A percentile compares a stretch with the other conserved stretches of the same genome.
Conservation (phyloP, 139 green algal species). For the Microglena sp. region DNA sequence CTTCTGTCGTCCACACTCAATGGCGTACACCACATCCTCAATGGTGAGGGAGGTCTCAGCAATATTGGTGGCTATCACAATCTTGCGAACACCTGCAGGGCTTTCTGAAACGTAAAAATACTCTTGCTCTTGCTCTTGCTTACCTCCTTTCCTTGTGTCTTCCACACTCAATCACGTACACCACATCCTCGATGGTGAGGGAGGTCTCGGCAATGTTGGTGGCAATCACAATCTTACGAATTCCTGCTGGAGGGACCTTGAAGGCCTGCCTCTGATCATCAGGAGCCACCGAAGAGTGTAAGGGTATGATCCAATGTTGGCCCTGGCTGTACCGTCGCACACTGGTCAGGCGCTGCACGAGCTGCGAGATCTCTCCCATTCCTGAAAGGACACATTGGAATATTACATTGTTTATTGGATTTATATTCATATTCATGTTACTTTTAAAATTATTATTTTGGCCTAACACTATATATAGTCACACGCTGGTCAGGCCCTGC, state of each 20-base stretch:
- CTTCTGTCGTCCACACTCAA: too few relatives aligned
- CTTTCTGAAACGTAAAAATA: too few relatives aligned
- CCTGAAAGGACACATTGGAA: conserved; percentile 26
- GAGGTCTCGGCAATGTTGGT: conserved; percentile 98
- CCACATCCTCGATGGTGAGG: conserved; percentile 93
- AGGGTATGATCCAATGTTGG: conserved; percentile 49
- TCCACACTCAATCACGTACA: conserved; percentile 65
- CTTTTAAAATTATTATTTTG: background rate
- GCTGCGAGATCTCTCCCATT: conserved; percentile 64
- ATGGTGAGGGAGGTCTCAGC: conserved; percentile 95
- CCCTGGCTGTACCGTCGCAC: conserved; percentile 13
- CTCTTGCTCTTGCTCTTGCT: too few relatives aligned
- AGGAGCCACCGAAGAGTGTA: conserved; percentile 70
- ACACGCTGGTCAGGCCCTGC: conserved; percentile 32
- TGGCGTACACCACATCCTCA: conserved; percentile 88
- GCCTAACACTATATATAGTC: too few relatives aligned
- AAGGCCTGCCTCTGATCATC: conserved; percentile 48
- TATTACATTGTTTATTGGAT: background rate
- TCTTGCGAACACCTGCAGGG: conserved; percentile 50
- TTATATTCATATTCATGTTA: background rate
- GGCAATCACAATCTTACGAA: conserved; percentile 67
- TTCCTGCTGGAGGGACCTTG: conserved; percentile 7
- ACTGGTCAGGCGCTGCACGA: conserved; percentile 40
- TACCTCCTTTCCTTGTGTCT: conserved; percentile 18
- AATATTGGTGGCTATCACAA: conserved; percentile 95